Evolutionary conservation across 2,329 filamentous ascomycete species (phyloP).

Genomic region (Penicillium sp.): DNA sequence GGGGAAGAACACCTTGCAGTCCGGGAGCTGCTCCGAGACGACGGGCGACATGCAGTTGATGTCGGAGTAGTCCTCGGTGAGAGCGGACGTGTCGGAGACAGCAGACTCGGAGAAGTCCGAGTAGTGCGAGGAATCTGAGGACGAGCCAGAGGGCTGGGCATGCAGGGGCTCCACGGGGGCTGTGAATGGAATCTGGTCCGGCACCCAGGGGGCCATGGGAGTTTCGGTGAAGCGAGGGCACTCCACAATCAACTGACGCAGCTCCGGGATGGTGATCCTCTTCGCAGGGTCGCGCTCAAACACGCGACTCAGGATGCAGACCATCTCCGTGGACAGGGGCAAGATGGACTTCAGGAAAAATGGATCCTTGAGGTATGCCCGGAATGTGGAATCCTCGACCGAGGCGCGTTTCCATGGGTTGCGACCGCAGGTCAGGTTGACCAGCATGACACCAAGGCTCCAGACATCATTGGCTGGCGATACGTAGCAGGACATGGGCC

Average conservation of each 20-base stretch:
- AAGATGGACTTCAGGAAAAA: constrained; percentile 91
- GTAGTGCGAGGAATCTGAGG: constrained; percentile 36
- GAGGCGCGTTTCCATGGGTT: constrained; percentile 99
- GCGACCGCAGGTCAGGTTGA: constrained; percentile 95
- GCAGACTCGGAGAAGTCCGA: constrained; percentile 41
- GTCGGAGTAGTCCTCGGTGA: constrained; percentile 40
- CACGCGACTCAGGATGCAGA: constrained; percentile 79
- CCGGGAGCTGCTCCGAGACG: constrained; percentile 30
- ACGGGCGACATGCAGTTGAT: constrained; percentile 38
- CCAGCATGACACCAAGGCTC: constrained; percentile 95
- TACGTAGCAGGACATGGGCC: constrained; percentile 72
- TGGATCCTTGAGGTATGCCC: constrained; percentile 78
- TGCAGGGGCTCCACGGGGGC: constrained; percentile 35
- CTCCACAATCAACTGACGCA: constrained; percentile 70
- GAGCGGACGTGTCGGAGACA: constrained; percentile 40
- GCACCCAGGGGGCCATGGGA: constrained; percentile 41
- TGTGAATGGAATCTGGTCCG: constrained; percentile 37
- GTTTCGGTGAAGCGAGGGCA: constrained; percentile 68
- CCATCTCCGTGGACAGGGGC: constrained; percentile 83
- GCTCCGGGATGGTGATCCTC: constrained; percentile 75
- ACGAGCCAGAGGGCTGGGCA: constrained; percentile 38
- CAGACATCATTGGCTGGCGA: constrained; percentile 96
- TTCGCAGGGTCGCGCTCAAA: constrained; percentile 83
- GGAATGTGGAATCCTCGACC: constrained; percentile 89
- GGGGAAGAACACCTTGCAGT: constrained; percentile 32